phyloP scores from a whole-genome alignment of 2,329 filamentous ascomycete species.

The Fusarium oxysporum region DNA sequence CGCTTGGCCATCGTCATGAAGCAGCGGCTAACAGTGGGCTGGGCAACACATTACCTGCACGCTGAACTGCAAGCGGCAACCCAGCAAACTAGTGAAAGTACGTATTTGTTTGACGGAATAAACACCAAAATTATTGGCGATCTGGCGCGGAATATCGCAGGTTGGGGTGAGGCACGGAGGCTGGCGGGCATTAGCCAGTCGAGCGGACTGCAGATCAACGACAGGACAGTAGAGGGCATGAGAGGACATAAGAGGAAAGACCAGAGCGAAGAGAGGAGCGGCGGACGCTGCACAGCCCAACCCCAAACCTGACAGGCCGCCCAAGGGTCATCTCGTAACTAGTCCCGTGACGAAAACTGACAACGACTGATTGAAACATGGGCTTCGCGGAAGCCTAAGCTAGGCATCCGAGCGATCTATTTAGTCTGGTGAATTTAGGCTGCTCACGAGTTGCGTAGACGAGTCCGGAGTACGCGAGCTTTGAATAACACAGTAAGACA shows the following conservation, averaged over 20 bases:
- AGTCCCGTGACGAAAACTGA: slow-evolving; percentile 27
- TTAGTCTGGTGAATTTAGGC: slow-evolving; percentile 18
- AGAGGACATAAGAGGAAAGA: slow-evolving; percentile 1
- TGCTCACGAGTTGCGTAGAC: slow-evolving; percentile 18
- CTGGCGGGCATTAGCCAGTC: slow-evolving; percentile 24
- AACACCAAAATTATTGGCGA: slow-evolving; percentile 7
- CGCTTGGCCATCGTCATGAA: slow-evolving; percentile 38
- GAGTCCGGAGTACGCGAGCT: neutral
- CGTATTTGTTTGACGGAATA: slow-evolving; percentile 1
- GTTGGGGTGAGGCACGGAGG: slow-evolving; percentile 11
- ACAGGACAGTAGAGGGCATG: slow-evolving; percentile 7
- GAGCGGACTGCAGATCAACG: slow-evolving; percentile 25
- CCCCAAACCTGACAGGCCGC: slow-evolving; percentile 22
- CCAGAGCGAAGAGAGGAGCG: neutral
- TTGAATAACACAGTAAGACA: slow-evolving; percentile 30
- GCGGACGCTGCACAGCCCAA: slow-evolving; percentile 20
- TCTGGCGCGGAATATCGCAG: slow-evolving; percentile 5
- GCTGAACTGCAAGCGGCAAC: slow-evolving; percentile 30
- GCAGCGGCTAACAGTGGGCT: slow-evolving; percentile 38
- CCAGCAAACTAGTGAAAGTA: neutral
- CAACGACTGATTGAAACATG: slow-evolving; percentile 26
- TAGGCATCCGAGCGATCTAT: slow-evolving; percentile 29
- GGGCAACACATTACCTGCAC: slow-evolving; percentile 4
- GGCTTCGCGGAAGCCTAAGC: slow-evolving; percentile 24
- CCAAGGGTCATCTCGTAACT: slow-evolving; percentile 14